Base-by-base conservation (phyloP, 306 rosid genomes). In the Sicyos baderoa region DNA sequence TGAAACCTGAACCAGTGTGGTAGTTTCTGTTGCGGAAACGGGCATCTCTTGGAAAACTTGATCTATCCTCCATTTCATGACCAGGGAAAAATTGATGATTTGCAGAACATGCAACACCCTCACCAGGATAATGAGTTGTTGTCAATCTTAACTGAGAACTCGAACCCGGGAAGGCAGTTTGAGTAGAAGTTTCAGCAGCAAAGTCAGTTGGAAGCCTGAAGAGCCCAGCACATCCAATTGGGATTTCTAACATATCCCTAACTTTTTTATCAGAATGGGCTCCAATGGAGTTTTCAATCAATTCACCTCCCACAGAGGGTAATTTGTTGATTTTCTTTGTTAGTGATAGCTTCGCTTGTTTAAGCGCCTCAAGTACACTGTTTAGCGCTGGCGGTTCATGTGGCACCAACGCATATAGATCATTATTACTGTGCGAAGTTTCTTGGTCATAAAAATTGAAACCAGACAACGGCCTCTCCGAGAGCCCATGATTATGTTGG, bases 151-250 rank as follows among this genome's bases (percentile, higher is more conserved):
- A 68, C 61, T 60, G 81, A 76, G 82, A 75, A 54, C 84, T 74
- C 25, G 84, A 68, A 54, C 76, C 71, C 7, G 69, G 82, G 74
- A 78, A 80, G 73, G 70, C 76, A 47, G 71, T 49, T 42, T 82
- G 81, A 16, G 54, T 48, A 18, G 76, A 54, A 65, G 85, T 70
- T 89, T 77, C 91, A 72, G 77, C 78, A 4, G 81, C 72, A 75
- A 73, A 79, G 78, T 87, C 89, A 27, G 86, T 89, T 45, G 96
- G 97, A 70, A 89, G 82, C 76, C 98, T 82, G 78, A 89, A 89
- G 74, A 93, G 88, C 35, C 97, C 95, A 17, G 91, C 79, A 81
- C 75, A 80, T 50, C 91, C 91, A 66, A 76, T 54, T 2, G 88
- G 91, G 63, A 81, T 78, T 64, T 84, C 86, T 54, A 85, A 56